These are phyloP conservation scores for Debaryomyces subglobosus DNA, from an alignment of 1,139 yeast genomes.

Conservation along the genomic window DNA sequence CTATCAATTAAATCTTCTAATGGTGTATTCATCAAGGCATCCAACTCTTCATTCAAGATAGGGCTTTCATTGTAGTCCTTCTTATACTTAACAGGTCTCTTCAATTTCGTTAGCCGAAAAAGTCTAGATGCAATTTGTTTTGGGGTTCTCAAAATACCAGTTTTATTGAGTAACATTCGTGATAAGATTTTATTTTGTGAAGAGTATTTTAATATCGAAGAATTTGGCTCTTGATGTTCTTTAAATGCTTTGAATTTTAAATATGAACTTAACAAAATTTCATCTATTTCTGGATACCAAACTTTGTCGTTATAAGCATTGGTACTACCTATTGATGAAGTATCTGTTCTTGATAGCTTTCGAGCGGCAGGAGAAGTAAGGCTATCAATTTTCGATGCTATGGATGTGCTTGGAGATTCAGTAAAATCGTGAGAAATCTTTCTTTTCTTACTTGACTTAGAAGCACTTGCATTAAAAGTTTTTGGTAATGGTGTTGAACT, in stretches of 20 bases:
- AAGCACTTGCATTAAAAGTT: background rate
- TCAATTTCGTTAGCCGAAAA: slow-evolving; percentile 27
- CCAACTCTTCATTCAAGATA: slow-evolving; percentile 23
- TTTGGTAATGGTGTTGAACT: slow-evolving; percentile 7
- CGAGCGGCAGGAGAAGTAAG: slow-evolving; percentile 40
- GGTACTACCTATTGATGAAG: slow-evolving; percentile 14
- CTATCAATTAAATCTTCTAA: slow-evolving; percentile 25
- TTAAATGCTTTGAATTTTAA: slow-evolving; percentile 40
- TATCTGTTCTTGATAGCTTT: slow-evolving; percentile 14
- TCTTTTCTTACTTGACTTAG: slow-evolving; percentile 12
- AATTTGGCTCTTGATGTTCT: slow-evolving; percentile 28
- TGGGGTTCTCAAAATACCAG: slow-evolving; percentile 41
- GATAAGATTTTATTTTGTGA: slow-evolving; percentile 48
- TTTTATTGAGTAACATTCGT: slow-evolving; percentile 42
- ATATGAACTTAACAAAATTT: slow-evolving; percentile 38
- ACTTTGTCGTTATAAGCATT: slow-evolving; percentile 26
- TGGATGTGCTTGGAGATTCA: slow-evolving; percentile 41
- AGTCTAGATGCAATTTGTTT: slow-evolving; percentile 45
- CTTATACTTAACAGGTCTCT: slow-evolving; percentile 16
- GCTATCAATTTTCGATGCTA: slow-evolving; percentile 43
- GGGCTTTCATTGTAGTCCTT: slow-evolving; percentile 6
- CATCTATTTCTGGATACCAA: slow-evolving; percentile 45
- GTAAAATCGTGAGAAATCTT: slow-evolving; percentile 3
- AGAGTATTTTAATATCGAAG: slow-evolving; percentile 34
- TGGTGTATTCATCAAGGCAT: slow-evolving; percentile 29